Conservation (phyloP, 2,329 filamentous ascomycete species). For the Ceratocystis diversiconidia region DNA sequence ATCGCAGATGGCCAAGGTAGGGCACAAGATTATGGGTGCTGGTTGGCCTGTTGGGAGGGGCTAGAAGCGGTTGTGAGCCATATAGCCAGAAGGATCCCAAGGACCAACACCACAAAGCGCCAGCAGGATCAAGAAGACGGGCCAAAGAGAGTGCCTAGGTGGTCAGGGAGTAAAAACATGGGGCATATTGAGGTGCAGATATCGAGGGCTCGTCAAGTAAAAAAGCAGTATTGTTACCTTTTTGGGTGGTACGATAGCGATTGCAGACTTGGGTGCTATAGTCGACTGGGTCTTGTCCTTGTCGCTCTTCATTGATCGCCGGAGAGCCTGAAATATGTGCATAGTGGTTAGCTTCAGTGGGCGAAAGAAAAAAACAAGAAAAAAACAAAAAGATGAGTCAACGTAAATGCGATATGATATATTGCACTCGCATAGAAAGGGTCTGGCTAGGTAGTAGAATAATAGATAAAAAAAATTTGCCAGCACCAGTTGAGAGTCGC, state of each 20-base stretch:
- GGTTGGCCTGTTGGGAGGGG: conserved; percentile 4
- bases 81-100: not conserved
- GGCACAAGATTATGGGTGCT: not conserved
- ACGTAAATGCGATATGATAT: not conserved
- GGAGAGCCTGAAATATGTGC: conserved; percentile 50
- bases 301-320: conserved; percentile 81
- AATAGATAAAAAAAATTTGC: not conserved
- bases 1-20: not conserved
- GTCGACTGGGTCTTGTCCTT: conserved; percentile 64
- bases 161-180: not conserved
- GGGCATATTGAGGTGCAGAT: not conserved
- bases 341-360: conserved; percentile 29
- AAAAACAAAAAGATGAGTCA: not conserved
- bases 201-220: not conserved
- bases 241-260: conserved; percentile 82
- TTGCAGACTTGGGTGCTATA: conserved; percentile 69
- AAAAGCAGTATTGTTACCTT: conserved; percentile 47
- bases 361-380: not conserved
- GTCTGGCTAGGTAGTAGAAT: not conserved
- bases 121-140: not conserved
- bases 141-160: not conserved
- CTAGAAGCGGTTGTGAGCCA: not conserved
- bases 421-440: not conserved
- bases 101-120: not conserved
- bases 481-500: not conserved